A percentile compares a stretch with the other conserved stretches of the same genome.
Conservation (phyloP, 2,329 filamentous ascomycete genomes). For the Neonectria sp. region DNA sequence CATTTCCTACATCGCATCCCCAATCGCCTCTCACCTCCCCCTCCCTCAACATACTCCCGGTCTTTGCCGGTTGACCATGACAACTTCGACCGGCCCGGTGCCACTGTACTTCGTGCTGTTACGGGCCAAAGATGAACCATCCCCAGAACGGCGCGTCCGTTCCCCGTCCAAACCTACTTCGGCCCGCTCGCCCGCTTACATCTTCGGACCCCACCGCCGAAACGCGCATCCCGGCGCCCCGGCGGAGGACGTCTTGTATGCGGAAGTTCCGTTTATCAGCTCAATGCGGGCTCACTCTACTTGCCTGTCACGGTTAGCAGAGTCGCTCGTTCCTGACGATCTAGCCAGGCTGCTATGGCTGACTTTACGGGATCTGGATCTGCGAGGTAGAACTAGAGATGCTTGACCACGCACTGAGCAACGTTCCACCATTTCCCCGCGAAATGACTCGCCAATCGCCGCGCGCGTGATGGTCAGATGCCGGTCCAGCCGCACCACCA, state of each 20-base stretch:
- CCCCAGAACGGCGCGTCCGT: slow-evolving; percentile 17
- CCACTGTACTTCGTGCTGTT: not conserved
- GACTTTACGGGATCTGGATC: not conserved
- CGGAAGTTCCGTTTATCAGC: slow-evolving; percentile 17
- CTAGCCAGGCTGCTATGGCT: not conserved
- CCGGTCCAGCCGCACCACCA: slow-evolving; percentile 34
- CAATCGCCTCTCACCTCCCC: slow-evolving; percentile 1
- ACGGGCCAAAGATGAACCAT: slow-evolving; percentile 13
- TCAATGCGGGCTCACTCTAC: slow-evolving; percentile 2
- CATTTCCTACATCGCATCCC: not conserved
- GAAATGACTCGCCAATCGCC: slow-evolving; percentile 41
- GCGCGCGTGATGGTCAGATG: slow-evolving; percentile 41
- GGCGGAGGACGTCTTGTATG: slow-evolving; percentile 1
- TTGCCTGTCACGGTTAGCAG: slow-evolving; percentile 4
- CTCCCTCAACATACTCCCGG: slow-evolving; percentile 9
- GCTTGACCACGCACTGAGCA: not conserved
- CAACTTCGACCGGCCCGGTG: slow-evolving; percentile 26
- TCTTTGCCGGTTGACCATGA: slow-evolving; percentile 14
- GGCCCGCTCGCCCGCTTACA: not conserved
- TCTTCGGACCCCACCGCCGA: not conserved
- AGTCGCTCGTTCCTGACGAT: not conserved
- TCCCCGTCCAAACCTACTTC: slow-evolving; percentile 10
- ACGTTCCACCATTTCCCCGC: slow-evolving; percentile 21
- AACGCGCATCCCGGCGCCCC: slow-evolving; percentile 5
- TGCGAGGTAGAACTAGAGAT: not conserved